Percentiles rank a stretch among this genome's conserved stretches.
These are phyloP conservation scores for Wickerhamomyces rabaulensis DNA, from an alignment of 805 yeast species.

Conservation along the genomic window DNA sequence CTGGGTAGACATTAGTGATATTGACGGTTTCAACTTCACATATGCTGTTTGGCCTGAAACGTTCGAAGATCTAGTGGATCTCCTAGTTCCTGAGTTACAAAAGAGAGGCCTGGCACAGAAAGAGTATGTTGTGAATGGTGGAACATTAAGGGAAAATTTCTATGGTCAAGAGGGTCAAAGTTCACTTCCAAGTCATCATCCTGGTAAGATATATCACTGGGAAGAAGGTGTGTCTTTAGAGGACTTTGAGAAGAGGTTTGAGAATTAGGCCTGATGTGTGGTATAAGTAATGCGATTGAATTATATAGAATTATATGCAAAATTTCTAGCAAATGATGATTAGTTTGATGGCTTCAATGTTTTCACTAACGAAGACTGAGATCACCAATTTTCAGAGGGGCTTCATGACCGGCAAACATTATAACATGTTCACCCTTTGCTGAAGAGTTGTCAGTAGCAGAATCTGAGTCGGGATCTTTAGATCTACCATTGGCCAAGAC, in stretches of 20 bases:
- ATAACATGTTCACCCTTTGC: too few species aligned
- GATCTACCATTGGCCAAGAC: too few species aligned
- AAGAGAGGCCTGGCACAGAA: slow-evolving; percentile 29
- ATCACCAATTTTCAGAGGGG: too few species aligned
- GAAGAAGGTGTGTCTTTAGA: slow-evolving; percentile 20
- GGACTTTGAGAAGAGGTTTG: slow-evolving; percentile 21
- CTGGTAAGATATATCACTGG: slow-evolving; percentile 19
- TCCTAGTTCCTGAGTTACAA: slow-evolving; percentile 33
- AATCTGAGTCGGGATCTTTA: too few species aligned
- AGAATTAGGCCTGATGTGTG: too few species aligned
- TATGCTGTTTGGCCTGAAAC: slow-evolving; percentile 33
- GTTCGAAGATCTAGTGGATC: slow-evolving; percentile 34
- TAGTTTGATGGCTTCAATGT: too few species aligned
- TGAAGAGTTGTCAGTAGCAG: too few species aligned
- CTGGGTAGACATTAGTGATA: slow-evolving; percentile 2
- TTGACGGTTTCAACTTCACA: slow-evolving; percentile 30
- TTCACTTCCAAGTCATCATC: slow-evolving; percentile 15
- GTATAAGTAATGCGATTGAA: too few species aligned
- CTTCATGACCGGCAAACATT: too few species aligned
- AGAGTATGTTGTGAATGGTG: slow-evolving; percentile 29
- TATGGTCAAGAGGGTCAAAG: slow-evolving; percentile 23
- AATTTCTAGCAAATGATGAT: too few species aligned
- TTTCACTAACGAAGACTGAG: too few species aligned
- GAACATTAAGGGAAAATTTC: slow-evolving; percentile 31
- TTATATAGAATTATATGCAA: too few species aligned